Evolutionary conservation across 1,284 basidiomycete species (phyloP), one percentile per base, ranked within the genome.

Genomic region (Anthracocystis walkeri): DNA sequence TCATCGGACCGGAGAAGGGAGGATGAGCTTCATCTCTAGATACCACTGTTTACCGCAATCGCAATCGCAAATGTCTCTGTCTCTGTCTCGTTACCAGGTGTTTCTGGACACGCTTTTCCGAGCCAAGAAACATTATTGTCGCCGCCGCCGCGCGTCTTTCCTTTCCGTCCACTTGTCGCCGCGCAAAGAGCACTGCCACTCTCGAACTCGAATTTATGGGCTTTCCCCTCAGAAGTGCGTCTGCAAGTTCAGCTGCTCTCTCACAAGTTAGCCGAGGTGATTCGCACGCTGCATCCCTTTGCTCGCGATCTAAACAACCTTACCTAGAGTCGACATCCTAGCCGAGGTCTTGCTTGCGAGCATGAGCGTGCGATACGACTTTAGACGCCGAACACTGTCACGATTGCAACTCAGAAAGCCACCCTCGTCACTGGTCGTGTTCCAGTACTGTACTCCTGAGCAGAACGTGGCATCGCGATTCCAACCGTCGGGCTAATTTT

Each of bases 361-460:
- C 14, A 27, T 46, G 25, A 46, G 29, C 29, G 29, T 38, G 35
- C 10, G 10, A 10, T 14, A 11, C 35, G 14, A 6, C 27, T n/a
- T 46, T 48, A 48, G 25, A 31, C 48, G 48, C 48, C 48, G 27
- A 20, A 31, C 16, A 25, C n/a, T n/a, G n/a, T n/a, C n/a, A 49
- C 4, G 14, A 8, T n/a, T 29, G 46, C 46, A 18, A 48, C 27
- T 48, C 46, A 27, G 8, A 29, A 48, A 48, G 46, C 46, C 46
- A 48, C 46, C 7, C 46, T 48, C 27, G 46, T 48, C 46, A 48
- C 46, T 27, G 16, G 45, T 46, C 25, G 45, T 14, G 25, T 23
- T 14, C 12, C 45, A 27, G 12, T n/a, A n/a, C n/a, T n/a, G n/a
- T n/a, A 45, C 23, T 14, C 27, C 45, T 16, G 45, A 46, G 5